Conservation (phyloP, 306 rosid species). For the Phaseolus lunatus region DNA sequence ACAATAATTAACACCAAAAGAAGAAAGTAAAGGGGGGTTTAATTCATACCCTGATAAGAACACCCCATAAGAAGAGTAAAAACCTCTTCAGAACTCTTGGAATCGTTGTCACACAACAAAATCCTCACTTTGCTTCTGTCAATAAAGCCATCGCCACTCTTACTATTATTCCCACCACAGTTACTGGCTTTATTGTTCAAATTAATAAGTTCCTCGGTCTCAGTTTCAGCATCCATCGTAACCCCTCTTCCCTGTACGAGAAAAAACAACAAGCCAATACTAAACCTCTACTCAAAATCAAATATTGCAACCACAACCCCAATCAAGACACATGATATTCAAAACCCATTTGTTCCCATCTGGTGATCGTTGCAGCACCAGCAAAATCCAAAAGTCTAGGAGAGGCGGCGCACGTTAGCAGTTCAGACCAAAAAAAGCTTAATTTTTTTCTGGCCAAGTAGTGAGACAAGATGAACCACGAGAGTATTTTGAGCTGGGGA, state of each 20-base stretch:
- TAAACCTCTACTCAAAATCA: neutral
- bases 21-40: neutral
- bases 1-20: neutral
- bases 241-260: neutral
- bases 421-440: neutral
- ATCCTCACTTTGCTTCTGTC: slow-evolving; percentile 94
- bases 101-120: slow-evolving; percentile 85
- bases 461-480: neutral
- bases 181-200: slow-evolving; percentile 54
- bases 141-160: slow-evolving; percentile 70
- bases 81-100: slow-evolving; percentile 80
- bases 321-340: neutral
- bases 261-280: neutral
- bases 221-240: slow-evolving; percentile 18
- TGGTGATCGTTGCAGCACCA: neutral
- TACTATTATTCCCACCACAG: slow-evolving; percentile 42
- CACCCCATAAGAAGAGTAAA: slow-evolving; percentile 80
- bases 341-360: neutral
- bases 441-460: neutral
- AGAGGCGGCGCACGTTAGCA: neutral
- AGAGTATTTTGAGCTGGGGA: neutral
- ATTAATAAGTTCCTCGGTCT: slow-evolving; percentile 53
- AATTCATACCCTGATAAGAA: slow-evolving; percentile 76
- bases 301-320: neutral
- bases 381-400: neutral